Conservation (phyloP, 2,329 filamentous ascomycete genomes). For the Diplodia seriata region DNA sequence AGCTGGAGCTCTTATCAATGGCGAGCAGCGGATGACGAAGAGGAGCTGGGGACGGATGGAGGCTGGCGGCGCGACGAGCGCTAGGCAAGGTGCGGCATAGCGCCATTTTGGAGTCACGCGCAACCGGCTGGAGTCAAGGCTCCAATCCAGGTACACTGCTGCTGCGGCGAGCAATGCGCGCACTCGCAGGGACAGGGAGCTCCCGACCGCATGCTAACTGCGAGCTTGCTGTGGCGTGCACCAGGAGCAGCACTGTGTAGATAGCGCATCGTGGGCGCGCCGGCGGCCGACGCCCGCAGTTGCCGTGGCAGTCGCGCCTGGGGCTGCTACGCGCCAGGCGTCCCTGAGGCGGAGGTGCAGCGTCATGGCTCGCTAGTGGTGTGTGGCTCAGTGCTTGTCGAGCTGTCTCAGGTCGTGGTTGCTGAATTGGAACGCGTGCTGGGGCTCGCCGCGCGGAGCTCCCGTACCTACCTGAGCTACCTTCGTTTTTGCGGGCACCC, state of each 20-base stretch:
- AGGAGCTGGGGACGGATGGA: conserved; percentile 24
- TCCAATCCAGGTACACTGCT: conserved; percentile 26
- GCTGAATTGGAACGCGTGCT: conserved; percentile 7
- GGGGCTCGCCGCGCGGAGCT: conserved; percentile 15
- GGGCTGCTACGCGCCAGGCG: conserved; percentile 26
- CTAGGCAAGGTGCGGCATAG: background rate
- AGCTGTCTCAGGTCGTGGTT: conserved; percentile 23
- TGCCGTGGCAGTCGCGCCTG: background rate
- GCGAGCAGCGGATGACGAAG: conserved; percentile 28
- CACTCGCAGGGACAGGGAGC: background rate
- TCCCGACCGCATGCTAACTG: background rate
- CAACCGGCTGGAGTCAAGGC: conserved; percentile 25
- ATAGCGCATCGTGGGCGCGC: background rate
- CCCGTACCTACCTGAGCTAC: conserved; percentile 20
- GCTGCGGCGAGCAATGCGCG: conserved; percentile 17
- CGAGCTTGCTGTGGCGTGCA: background rate
- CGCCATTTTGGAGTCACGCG: conserved; percentile 7
- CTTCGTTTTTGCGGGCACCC: conserved; percentile 16
- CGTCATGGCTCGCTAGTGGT: conserved; percentile 24
- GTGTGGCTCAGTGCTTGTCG: conserved; percentile 22
- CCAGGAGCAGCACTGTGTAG: background rate
- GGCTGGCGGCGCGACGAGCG: background rate
- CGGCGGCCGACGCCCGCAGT: conserved; percentile 1
- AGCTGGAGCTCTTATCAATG: conserved; percentile 33
- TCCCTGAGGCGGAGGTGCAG: conserved; percentile 27